Percentiles rank a stretch among this genome's conserved stretches.
Conservation (phyloP, 306 rosid genomes). For the Vigna hirtella region DNA sequence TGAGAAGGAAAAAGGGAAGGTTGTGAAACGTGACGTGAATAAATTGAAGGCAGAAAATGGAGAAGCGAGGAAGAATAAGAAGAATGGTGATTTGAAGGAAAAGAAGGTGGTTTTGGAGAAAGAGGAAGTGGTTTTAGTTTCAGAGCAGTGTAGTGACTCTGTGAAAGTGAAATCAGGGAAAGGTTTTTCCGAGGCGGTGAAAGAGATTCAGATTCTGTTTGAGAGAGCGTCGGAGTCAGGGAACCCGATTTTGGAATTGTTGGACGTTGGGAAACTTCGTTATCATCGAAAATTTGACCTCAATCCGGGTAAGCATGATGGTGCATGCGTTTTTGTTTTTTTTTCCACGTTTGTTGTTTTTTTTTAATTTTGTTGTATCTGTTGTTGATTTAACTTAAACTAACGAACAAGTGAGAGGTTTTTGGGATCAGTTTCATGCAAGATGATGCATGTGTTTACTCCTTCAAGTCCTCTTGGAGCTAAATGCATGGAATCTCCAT, state of each 20-base stretch:
- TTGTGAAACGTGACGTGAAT: slow-evolving; percentile 9
- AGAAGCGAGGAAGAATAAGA: slow-evolving; percentile 25
- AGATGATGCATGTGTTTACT: slow-evolving; percentile 53
- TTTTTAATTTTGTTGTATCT: background rate
- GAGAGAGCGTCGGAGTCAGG: slow-evolving; percentile 76
- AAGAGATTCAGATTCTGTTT: slow-evolving; percentile 67
- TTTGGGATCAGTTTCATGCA: slow-evolving; percentile 57
- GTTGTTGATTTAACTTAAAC: background rate
- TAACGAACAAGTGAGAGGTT: background rate
- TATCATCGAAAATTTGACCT: slow-evolving; percentile 54
- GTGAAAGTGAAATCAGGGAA: slow-evolving; percentile 21
- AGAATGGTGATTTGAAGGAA: slow-evolving; percentile 20
- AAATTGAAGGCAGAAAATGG: slow-evolving; percentile 34
- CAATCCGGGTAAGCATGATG: slow-evolving; percentile 53
- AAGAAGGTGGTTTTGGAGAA: slow-evolving; percentile 35
- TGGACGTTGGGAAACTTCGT: slow-evolving; percentile 59
- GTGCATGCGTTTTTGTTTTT: background rate
- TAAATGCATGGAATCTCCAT: slow-evolving; percentile 42
- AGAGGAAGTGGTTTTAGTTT: background rate
- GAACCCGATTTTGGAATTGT: slow-evolving; percentile 56
- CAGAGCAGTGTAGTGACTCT: slow-evolving; percentile 42
- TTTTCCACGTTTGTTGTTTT: background rate
- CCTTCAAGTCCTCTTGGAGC: slow-evolving; percentile 24
- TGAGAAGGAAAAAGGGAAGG: slow-evolving; percentile 40
- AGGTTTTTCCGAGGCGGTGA: slow-evolving; percentile 57